A percentile compares a stretch with the other conserved stretches of the same genome.
Conservation (phyloP, 176 grass and related monocot genomes). For the Metroxylon sagu region DNA sequence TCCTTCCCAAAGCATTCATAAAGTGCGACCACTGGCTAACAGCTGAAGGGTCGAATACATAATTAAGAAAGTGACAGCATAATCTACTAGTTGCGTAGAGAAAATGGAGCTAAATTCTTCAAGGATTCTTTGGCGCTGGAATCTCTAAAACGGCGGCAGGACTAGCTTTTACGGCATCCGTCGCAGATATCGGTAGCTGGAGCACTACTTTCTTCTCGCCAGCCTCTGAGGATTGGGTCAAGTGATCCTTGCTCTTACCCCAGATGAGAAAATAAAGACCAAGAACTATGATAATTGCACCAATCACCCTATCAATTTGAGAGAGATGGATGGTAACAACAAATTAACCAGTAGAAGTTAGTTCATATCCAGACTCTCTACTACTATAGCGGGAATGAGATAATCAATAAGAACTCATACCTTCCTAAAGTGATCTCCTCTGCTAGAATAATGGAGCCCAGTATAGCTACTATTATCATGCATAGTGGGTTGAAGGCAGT, state of each 20-base stretch:
- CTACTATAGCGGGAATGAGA: no score
- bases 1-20: no score
- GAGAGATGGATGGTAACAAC: background rate
- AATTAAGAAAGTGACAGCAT: no score
- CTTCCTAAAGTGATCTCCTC: constrained; percentile 61
- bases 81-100: no score
- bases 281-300: constrained; percentile 49
- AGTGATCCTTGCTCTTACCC: constrained; percentile 63
- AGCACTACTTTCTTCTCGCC: constrained; percentile 10
- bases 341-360: background rate
- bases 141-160: constrained; percentile 18
- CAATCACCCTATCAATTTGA: constrained; percentile 35
- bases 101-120: background rate
- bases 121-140: constrained; percentile 10
- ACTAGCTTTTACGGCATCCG: constrained; percentile 11
- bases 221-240: constrained; percentile 1
- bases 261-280: constrained; percentile 71
- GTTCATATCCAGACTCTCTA: background rate
- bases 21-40: no score
- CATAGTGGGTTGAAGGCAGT: constrained; percentile 63
- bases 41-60: no score
- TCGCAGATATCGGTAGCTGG: constrained; percentile 18
- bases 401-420: constrained; percentile 11
- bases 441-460: constrained; percentile 49
- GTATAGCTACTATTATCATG: constrained; percentile 56